Percentiles rank a stretch among this genome's conserved stretches.
Evolutionary conservation across 2,329 filamentous ascomycete genomes (phyloP).

Genomic region (Alternaria novae-zelandiae): DNA sequence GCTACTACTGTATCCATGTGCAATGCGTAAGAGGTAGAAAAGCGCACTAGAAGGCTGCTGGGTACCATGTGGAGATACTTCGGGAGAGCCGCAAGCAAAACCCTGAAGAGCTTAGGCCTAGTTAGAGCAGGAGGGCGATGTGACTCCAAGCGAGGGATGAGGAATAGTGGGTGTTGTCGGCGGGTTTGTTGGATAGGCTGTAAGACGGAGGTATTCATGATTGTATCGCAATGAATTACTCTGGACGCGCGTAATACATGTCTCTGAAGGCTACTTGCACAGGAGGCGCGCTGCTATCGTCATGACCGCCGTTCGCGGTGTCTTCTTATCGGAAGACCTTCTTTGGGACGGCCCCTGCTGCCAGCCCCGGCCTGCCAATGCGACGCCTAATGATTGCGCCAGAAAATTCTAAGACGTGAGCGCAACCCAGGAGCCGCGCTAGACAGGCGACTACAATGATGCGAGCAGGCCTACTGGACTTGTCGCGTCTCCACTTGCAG

Average conservation of each 20-base stretch:
- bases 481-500: slow-evolving; percentile 13
- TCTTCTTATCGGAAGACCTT: slow-evolving; percentile 32
- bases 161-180: neutral
- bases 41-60: neutral
- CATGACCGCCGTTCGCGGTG: slow-evolving; percentile 32
- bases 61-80: neutral
- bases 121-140: neutral
- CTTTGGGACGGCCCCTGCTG: slow-evolving; percentile 19
- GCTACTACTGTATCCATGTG: neutral
- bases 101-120: neutral
- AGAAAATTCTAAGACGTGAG: slow-evolving; percentile 15
- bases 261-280: neutral
- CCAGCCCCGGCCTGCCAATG: slow-evolving; percentile 1
- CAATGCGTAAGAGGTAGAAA: neutral
- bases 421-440: slow-evolving; percentile 7
- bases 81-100: slow-evolving; percentile 10
- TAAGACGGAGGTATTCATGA: neutral
- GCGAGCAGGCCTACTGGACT: slow-evolving; percentile 8
- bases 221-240: neutral
- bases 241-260: neutral
- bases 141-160: neutral
- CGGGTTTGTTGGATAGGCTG: neutral
- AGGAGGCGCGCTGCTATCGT: slow-evolving; percentile 10
- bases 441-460: slow-evolving; percentile 11
- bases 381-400: slow-evolving; percentile 6